A percentile compares a stretch with the other conserved stretches of the same genome.
These are phyloP conservation scores for Pholiota molesta DNA, from an alignment of 768 basidiomycete species.

Conservation along the genomic window DNA sequence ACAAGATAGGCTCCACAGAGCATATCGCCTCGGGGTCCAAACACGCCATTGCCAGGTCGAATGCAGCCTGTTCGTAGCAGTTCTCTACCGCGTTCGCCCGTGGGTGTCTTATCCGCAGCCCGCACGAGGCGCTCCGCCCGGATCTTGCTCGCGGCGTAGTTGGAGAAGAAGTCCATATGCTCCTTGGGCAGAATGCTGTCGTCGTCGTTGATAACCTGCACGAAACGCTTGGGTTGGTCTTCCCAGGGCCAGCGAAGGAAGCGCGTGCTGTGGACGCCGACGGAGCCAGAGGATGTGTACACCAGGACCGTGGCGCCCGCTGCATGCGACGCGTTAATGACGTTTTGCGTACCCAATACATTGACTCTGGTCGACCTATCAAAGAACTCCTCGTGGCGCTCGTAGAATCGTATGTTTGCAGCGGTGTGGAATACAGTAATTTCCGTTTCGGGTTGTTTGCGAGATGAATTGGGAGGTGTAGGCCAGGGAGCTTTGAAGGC, in stretches of 20 bases:
- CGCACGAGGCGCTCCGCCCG: constrained; percentile 55
- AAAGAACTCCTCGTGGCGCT: constrained; percentile 55
- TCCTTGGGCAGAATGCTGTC: constrained; percentile 51
- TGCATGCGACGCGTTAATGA: constrained; percentile 58
- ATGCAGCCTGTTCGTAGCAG: constrained; percentile 70
- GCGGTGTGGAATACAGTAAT: constrained; percentile 79
- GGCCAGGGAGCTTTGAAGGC: constrained; percentile 74
- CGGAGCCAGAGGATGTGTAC: constrained; percentile 76
- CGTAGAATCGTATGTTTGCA: constrained; percentile 79
- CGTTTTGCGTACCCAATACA: constrained; percentile 66
- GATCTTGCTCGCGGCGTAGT: constrained; percentile 72
- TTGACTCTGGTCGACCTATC: constrained; percentile 64
- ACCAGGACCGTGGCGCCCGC: constrained; percentile 61
- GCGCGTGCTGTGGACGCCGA: constrained; percentile 57
- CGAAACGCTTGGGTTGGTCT: constrained; percentile 52
- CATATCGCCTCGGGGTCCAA: constrained; percentile 76
- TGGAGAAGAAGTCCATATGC: constrained; percentile 73
- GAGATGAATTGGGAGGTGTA: constrained; percentile 9
- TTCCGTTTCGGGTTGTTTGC: constrained; percentile 31
- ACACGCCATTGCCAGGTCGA: constrained; percentile 79
- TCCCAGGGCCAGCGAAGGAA: constrained; percentile 83
- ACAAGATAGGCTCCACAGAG: constrained; percentile 65
- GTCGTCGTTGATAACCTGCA: constrained; percentile 69
- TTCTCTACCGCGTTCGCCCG: constrained; percentile 20
- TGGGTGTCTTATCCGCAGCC: constrained; percentile 34